These are phyloP conservation scores for Colletotrichum eremochloae DNA, from an alignment of 2,329 filamentous ascomycete species.

Conservation along the genomic window DNA sequence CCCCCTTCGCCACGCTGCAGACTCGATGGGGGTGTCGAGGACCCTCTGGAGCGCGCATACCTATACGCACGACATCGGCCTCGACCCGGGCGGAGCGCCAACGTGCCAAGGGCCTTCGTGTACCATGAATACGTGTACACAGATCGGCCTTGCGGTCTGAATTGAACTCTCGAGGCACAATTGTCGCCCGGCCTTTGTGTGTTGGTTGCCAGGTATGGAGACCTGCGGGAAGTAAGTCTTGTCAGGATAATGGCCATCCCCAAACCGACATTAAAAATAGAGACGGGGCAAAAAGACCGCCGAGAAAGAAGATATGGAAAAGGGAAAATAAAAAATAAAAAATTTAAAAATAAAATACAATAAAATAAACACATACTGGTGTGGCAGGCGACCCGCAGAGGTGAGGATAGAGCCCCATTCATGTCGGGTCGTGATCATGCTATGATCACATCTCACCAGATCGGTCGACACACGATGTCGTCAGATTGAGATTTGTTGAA, in stretches of 20 bases:
- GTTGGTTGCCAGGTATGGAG: neutral
- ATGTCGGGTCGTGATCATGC: conserved; percentile 10
- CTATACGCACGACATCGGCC: neutral
- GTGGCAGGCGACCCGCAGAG: conserved; percentile 12
- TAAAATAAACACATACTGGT: neutral
- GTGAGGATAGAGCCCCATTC: conserved; percentile 2
- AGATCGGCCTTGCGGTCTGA: neutral
- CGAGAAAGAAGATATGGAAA: neutral
- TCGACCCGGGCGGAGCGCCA: neutral
- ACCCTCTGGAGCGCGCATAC: neutral
- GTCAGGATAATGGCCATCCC: neutral
- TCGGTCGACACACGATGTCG: conserved; percentile 12
- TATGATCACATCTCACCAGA: conserved; percentile 38
- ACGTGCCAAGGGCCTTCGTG: neutral
- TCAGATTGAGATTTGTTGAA: conserved; percentile 19
- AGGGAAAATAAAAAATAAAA: neutral
- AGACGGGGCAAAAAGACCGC: neutral
- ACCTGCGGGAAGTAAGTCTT: neutral
- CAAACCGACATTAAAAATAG: too few species aligned
- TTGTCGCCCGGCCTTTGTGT: neutral
- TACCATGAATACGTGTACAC: too few species aligned
- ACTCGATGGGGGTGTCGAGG: conserved; percentile 5
- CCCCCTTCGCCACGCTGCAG: neutral
- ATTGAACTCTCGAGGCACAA: neutral
- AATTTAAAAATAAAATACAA: too few species aligned